Evolutionary conservation across 1,139 yeast species (phyloP), one percentile per base, ranked within the genome.

Genomic region (Zygoascus hellenicus): DNA sequence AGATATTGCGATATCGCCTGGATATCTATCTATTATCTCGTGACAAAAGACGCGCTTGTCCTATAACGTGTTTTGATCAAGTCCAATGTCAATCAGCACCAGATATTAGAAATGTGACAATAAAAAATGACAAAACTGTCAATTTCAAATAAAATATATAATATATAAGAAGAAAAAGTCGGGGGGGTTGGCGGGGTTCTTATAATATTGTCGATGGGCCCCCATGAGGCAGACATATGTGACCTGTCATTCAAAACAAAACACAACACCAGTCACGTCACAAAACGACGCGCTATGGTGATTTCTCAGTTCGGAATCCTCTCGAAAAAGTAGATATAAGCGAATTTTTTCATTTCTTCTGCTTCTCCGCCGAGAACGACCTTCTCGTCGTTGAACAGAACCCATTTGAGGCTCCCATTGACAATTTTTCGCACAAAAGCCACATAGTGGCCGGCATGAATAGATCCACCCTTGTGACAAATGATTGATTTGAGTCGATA

Each of bases 381-480:
- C 64, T 89, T 90, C 60, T 92, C 99, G 63, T 92, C 99, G 59
- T 92, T 92, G 69, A 81, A 92, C 50, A 92, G 70, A 0, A 85
- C 83, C 97, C 97, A 90, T 49, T 71, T 69, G n/a, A 59, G 67
- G 40, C 66, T 65, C 6, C 51, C 54, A 4, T 72, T 72, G 1
- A 72, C 65, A 0, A 62, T 48, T 54, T 77, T 77, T 47, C 71
- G 72, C 41, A 89, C 72, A 59, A 85, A 92, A 0, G 84, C 90
- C 36, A 94, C 97, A 63, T 92, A 92, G 64, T 92, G 99, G 0
- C 98, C 98, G 0, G 97, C 88, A 53, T 92, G 97, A 1, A 92
- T 87, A 15, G 96, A 87, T 0, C 83, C 75, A 9, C 99, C 99
- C 64, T 92, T 92, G 65, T 92, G 99, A 61, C 97, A 90, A 17